phyloP scores from a whole-genome alignment of 495 filamentous ascomycete genomes.

The Rusavskia elegans region DNA sequence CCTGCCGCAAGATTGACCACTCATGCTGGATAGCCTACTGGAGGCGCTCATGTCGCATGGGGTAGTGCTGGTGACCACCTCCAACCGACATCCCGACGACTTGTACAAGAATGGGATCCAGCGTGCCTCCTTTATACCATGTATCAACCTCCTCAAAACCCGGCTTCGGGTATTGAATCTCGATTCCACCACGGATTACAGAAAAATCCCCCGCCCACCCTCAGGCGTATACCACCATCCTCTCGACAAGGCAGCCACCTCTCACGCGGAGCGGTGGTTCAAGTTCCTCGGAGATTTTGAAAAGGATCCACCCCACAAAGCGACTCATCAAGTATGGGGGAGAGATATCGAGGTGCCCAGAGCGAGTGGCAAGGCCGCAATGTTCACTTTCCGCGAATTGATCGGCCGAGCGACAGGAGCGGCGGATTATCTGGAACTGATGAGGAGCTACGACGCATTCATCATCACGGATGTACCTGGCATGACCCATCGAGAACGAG shows the following conservation, averaged over 20 bases:
- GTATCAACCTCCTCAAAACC: slow-evolving; percentile 77
- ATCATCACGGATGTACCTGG: slow-evolving; percentile 81
- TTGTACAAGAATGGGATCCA: slow-evolving; percentile 98
- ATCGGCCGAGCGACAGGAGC: slow-evolving; percentile 78
- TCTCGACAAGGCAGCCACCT: slow-evolving; percentile 56
- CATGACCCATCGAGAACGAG: slow-evolving; percentile 75
- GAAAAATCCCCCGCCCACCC: slow-evolving; percentile 85
- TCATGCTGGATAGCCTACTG: slow-evolving; percentile 43
- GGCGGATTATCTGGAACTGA: slow-evolving; percentile 88
- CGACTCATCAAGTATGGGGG: slow-evolving; percentile 84
- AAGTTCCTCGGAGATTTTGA: slow-evolving; percentile 75
- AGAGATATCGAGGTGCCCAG: slow-evolving; percentile 72
- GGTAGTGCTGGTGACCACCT: slow-evolving; percentile 89
- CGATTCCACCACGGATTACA: slow-evolving; percentile 89
- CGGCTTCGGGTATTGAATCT: slow-evolving; percentile 81
- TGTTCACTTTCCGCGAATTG: slow-evolving; percentile 80
- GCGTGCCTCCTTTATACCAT: slow-evolving; percentile 85
- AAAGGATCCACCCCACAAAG: slow-evolving; percentile 56
- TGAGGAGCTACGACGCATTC: slow-evolving; percentile 80
- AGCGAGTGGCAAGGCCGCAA: slow-evolving; percentile 75
- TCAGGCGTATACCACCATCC: slow-evolving; percentile 87
- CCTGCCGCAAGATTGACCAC: neutral
- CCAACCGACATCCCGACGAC: slow-evolving; percentile 91
- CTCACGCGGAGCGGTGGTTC: slow-evolving; percentile 89
- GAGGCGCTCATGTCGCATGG: slow-evolving; percentile 88